phyloP scores from a whole-genome alignment of 352 stramenopile genomes.

The Phytophthora rubi region DNA sequence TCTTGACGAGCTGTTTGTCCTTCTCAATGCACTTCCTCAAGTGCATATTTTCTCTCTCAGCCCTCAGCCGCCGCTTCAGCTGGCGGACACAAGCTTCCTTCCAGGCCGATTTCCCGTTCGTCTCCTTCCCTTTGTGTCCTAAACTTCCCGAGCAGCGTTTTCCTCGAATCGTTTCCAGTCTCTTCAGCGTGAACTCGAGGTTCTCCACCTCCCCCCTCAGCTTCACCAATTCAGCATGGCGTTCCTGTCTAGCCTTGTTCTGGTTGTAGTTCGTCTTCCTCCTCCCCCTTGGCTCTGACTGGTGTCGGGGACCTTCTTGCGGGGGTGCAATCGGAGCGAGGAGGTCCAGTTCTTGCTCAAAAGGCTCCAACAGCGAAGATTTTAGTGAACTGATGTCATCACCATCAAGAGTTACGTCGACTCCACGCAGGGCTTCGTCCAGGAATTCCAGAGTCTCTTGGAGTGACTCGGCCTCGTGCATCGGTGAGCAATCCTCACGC shows the following conservation, averaged over 20 bases:
- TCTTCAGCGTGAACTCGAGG: constrained; percentile 21
- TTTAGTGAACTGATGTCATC: not conserved
- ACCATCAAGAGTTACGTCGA: not conserved
- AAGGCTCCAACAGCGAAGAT: not conserved
- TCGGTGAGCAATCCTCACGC: not conserved
- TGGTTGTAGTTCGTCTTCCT: constrained; percentile 10
- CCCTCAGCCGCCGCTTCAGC: constrained; percentile 14
- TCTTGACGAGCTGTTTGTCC: constrained; percentile 25
- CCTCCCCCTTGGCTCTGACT: not conserved
- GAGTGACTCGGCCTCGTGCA: not conserved
- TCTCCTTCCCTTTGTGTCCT: not conserved
- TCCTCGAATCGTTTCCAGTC: constrained; percentile 16
- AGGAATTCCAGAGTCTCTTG: constrained; percentile 1
- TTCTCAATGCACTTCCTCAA: constrained; percentile 30
- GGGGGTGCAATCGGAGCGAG: not conserved
- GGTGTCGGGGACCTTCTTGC: not conserved
- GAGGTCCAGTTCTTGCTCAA: not conserved
- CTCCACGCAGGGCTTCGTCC: not conserved
- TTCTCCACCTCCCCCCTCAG: constrained; percentile 28
- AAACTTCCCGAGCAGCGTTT: not conserved
- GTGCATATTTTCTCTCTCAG: constrained; percentile 35
- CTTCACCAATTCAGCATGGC: constrained; percentile 24
- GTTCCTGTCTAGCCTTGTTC: constrained; percentile 32
- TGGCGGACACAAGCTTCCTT: constrained; percentile 19
- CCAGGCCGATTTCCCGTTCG: not conserved